phyloP scores from a whole-genome alignment of 2,329 filamentous ascomycete genomes.

The Fonsecaea nubica region DNA sequence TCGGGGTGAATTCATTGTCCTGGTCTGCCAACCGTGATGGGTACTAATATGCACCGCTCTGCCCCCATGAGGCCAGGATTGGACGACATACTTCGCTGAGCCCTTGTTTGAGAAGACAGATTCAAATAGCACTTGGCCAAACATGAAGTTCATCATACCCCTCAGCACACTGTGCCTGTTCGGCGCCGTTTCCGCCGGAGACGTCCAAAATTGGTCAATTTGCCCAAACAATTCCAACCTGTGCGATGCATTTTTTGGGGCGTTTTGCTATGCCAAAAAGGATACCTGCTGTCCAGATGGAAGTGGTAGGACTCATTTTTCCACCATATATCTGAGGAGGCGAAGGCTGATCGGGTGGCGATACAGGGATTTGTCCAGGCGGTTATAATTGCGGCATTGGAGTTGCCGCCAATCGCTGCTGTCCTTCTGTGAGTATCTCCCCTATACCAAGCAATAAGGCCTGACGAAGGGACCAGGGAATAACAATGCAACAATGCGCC shows the following conservation, averaged over 20 bases:
- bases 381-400: slow-evolving; percentile 4
- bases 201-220: neutral
- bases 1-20: neutral
- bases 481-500: slow-evolving; percentile 8
- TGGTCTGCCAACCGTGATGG: neutral
- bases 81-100: neutral
- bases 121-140: neutral
- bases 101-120: neutral
- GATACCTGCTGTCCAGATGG: slow-evolving; percentile 12
- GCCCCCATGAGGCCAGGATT: too few relatives aligned
- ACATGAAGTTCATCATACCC: neutral
- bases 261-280: neutral
- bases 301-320: slow-evolving; percentile 7
- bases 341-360: neutral
- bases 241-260: slow-evolving; percentile 10
- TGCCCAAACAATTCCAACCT: neutral
- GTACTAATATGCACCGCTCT: neutral
- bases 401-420: slow-evolving; percentile 7
- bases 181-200: neutral
- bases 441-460: neutral
- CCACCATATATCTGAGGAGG: neutral
- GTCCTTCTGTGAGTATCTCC: neutral
- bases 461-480: neutral
- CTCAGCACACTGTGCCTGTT: neutral
- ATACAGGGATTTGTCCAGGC: slow-evolving; percentile 2